Conservation (phyloP, 2,329 filamentous ascomycete species). For the Aspergillus cejpii region DNA sequence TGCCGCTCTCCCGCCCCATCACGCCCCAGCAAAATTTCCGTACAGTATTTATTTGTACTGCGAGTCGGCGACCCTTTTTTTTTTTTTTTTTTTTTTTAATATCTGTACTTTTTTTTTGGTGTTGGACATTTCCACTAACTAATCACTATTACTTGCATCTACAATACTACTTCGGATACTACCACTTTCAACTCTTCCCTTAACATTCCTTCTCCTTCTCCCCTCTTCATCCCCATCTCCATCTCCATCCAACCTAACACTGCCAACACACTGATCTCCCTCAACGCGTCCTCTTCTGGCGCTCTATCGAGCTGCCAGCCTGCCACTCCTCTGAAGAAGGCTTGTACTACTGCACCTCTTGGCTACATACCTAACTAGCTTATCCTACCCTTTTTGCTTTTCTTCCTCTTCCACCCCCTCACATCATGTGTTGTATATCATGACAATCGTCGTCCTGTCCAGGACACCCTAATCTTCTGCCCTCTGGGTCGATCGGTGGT, state of each 20-base stretch:
- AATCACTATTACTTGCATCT: background rate
- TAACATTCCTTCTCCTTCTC: slow-evolving; percentile 6
- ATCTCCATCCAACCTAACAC: slow-evolving; percentile 16
- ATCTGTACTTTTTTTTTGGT: slow-evolving; percentile 18
- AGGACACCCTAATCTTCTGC: slow-evolving; percentile 27
- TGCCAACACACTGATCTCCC: slow-evolving; percentile 22
- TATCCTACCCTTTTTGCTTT: slow-evolving; percentile 9
- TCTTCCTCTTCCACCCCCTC: slow-evolving; percentile 15
- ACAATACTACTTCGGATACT: no score
- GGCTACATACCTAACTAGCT: slow-evolving; percentile 18
- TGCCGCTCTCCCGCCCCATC: slow-evolving; percentile 13
- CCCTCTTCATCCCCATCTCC: slow-evolving; percentile 13
- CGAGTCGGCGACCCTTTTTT: slow-evolving; percentile 4
- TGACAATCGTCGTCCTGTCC: slow-evolving; percentile 36
- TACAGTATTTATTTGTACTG: slow-evolving; percentile 1
- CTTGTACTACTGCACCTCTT: slow-evolving; percentile 21
- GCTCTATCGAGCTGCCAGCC: slow-evolving; percentile 26
- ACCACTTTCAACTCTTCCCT: background rate
- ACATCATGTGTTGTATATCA: slow-evolving; percentile 38
- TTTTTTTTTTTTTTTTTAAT: slow-evolving; percentile 15
- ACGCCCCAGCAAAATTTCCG: slow-evolving; percentile 5
- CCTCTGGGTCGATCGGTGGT: slow-evolving; percentile 25
- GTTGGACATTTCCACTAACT: slow-evolving; percentile 12
- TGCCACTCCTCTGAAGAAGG: slow-evolving; percentile 23
- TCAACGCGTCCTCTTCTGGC: slow-evolving; percentile 26